Evolutionary conservation across 106 monocot genomes (phyloP).

Genomic region (Dendrobium chrysotoxum): DNA sequence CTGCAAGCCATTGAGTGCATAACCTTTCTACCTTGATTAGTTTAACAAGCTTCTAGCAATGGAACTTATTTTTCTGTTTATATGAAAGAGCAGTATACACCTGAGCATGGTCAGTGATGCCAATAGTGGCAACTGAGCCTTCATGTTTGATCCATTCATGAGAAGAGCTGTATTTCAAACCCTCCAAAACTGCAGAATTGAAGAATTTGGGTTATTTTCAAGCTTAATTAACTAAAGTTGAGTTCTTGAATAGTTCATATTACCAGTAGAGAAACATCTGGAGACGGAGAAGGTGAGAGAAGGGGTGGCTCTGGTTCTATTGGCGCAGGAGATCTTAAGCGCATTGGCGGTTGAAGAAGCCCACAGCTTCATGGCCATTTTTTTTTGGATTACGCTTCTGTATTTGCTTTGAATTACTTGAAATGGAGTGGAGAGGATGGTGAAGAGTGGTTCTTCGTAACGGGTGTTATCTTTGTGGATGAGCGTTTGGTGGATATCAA

Average conservation of each 20-base stretch:
- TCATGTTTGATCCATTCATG: slow-evolving; percentile 98
- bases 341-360: slow-evolving; percentile 93
- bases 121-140: slow-evolving; percentile 76
- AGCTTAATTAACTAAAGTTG: neutral
- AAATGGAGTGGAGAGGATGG: neutral
- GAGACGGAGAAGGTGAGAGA: slow-evolving; percentile 37
- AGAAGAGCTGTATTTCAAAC: slow-evolving; percentile 63
- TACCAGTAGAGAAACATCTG: slow-evolving; percentile 79
- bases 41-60: neutral
- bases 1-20: slow-evolving; percentile 10
- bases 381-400: slow-evolving; percentile 1
- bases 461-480: neutral
- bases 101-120: slow-evolving; percentile 99
- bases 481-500: neutral
- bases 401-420: neutral
- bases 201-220: neutral
- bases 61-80: neutral
- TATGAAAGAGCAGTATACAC: slow-evolving; percentile 14
- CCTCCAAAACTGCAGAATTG: slow-evolving; percentile 57
- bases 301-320: neutral
- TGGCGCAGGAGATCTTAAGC: slow-evolving; percentile 40
- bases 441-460: neutral
- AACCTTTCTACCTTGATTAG: neutral
- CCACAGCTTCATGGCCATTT: slow-evolving; percentile 84
- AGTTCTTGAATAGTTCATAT: neutral